phyloP scores from a whole-genome alignment of 2,329 filamentous ascomycete species.

The Xylariales sp. region DNA sequence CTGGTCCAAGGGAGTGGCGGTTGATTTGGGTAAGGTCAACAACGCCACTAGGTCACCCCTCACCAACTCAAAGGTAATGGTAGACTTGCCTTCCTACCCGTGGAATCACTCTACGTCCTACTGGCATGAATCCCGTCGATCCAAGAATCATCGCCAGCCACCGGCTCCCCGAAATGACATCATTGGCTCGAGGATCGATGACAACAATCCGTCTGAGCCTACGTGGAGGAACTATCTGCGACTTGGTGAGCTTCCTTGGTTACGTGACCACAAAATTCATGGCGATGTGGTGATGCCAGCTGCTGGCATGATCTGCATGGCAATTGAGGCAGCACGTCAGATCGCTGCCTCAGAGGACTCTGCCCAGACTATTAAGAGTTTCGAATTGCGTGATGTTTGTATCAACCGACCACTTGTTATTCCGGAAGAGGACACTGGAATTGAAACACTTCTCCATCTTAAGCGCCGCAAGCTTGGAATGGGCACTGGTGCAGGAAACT shows the following conservation, averaged over 20 bases:
- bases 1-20: background rate
- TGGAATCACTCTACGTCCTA: slow-evolving; percentile 39
- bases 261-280: slow-evolving; percentile 44
- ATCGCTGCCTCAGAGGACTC: no score
- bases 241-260: slow-evolving; percentile 34
- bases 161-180: slow-evolving; percentile 32
- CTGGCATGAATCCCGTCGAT: slow-evolving; percentile 33
- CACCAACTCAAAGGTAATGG: background rate
- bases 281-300: slow-evolving; percentile 44
- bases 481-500: no score
- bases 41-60: background rate
- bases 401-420: no score
- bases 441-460: no score
- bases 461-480: no score
- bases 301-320: slow-evolving; percentile 31
- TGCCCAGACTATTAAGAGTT: no score
- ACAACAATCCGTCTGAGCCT: slow-evolving; percentile 23
- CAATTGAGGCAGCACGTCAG: slow-evolving; percentile 27
- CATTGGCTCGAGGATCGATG: slow-evolving; percentile 26
- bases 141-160: slow-evolving; percentile 26
- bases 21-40: background rate
- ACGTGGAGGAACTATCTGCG: slow-evolving; percentile 31
- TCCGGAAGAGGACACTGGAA: no score
- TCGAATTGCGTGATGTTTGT: no score
- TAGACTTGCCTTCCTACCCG: slow-evolving; percentile 36